Base-by-base conservation (phyloP, 163 green algal species). In the Scenedesmus sp. region DNA sequence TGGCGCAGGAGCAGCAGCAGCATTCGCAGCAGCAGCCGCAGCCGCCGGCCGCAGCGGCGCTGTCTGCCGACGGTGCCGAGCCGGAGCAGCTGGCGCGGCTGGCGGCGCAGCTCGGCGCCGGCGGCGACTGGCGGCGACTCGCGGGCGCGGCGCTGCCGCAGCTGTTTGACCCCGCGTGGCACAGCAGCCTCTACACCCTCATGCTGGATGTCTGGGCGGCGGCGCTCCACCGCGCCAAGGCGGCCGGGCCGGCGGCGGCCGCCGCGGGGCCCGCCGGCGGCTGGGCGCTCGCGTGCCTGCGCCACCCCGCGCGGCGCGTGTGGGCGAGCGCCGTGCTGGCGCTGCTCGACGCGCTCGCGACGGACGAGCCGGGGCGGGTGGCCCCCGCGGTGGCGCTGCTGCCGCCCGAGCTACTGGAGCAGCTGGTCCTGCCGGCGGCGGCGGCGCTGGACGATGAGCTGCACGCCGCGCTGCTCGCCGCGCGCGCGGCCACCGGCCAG, bases 351-450 rank as follows among this genome's bases (percentile, higher is more conserved):
- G 42, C 14, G 22, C 22, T 76, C 24, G 67, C 67, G 56, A 51
- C 53, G 29, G 67, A 62, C 64, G 67, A 76, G 13, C 24, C 36
- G 24, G 48, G 33, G 10, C 51, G 42, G 17, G 31, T 39, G 20
- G 29, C 17, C 33, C 50, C 18, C 14, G 67, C 67, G 44, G 51
- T 64, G 15, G n/a, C 31, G 26, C 29, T 66, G 17, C 20, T 76
- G 51, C 67, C 67, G 20, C 31, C 2, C 34, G 10, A 42, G 17
- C 48, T 76, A 26, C 34, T 76, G 7, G 33, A 63, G 3, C 31
- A 76, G 28, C 34, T 75, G 34, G 67, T 64, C 28, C 50, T 76
- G 51, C 67, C 67, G 48, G 67, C 67, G 48, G 67, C 67, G 34
- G 29, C 53, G 18, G 20, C 56, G 33, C 51, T 76, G 20, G 67